phyloP scores from a whole-genome alignment of 257 asterid genomes.

The Henckelia pumila region DNA sequence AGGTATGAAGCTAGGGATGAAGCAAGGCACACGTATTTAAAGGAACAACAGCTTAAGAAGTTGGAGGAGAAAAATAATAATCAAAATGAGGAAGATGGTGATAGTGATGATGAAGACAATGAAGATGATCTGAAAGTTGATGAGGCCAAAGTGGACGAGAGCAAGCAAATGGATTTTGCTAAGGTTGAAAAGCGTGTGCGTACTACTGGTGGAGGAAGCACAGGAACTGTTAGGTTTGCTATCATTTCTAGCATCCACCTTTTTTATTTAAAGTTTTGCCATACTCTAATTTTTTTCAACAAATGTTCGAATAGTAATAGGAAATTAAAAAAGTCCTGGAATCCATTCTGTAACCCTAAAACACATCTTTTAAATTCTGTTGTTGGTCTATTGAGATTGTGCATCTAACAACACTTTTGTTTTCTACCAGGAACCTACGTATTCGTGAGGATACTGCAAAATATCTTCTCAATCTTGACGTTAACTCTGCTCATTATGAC shows the following conservation, averaged over 20 bases:
- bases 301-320: not conserved
- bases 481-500: constrained; percentile 90
- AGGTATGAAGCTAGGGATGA: constrained; percentile 96
- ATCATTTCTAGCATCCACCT: not conserved
- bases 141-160: constrained; percentile 96
- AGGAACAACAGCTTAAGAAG: constrained; percentile 82
- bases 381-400: not conserved
- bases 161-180: constrained; percentile 99
- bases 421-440: constrained; percentile 70
- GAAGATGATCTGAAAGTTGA: constrained; percentile 76
- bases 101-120: constrained; percentile 82
- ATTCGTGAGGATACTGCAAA: constrained; percentile 96
- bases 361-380: not conserved
- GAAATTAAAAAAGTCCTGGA: not conserved
- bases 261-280: constrained; percentile 1
- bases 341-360: constrained; percentile 5
- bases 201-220: constrained; percentile 99
- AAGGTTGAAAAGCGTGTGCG: constrained; percentile 99
- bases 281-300: not conserved
- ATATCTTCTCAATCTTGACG: constrained; percentile 93
- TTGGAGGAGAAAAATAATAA: constrained; percentile 84
- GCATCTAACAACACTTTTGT: constrained; percentile 11
- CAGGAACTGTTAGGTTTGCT: constrained; percentile 91
- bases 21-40: constrained; percentile 80
- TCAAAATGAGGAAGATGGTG: constrained; percentile 53